Percentiles rank a stretch among this genome's conserved stretches.
phyloP scores from a whole-genome alignment of 805 yeast species.

The Saccharomycopsis capsularis region DNA sequence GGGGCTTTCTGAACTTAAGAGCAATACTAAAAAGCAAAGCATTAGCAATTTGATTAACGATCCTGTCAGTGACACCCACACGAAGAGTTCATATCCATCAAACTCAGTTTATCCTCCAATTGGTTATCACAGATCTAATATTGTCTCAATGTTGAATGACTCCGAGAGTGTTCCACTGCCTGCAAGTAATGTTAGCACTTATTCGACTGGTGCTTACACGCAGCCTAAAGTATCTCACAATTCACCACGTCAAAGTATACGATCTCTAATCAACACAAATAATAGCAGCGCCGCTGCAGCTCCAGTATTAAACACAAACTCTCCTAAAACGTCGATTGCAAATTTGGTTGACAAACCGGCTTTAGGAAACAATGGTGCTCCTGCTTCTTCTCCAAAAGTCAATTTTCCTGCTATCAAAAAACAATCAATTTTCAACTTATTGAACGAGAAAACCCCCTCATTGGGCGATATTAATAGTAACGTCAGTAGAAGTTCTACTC shows the following conservation, averaged over 20 bases:
- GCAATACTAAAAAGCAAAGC: background rate
- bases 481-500: constrained; percentile 4
- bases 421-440: constrained; percentile 15
- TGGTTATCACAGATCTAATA: background rate
- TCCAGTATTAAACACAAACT: background rate
- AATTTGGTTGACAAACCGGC: background rate
- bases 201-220: background rate
- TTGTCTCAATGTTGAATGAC: background rate
- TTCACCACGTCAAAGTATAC: background rate
- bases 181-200: no score
- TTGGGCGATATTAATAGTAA: background rate
- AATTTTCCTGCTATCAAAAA: background rate
- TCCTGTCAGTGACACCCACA: no score
- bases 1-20: background rate
- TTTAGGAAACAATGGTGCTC: no score
- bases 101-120: background rate
- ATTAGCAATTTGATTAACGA: background rate
- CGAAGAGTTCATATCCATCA: no score
- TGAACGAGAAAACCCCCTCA: constrained; percentile 5
- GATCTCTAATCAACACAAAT: background rate
- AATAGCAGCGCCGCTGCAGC: background rate
- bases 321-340: constrained; percentile 10
- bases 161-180: no score
- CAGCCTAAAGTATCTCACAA: background rate
- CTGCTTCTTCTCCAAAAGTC: no score